These are phyloP conservation scores for Austroboletus novae-zelandiae DNA, from an alignment of 1,284 basidiomycete genomes.

Conservation along the genomic window DNA sequence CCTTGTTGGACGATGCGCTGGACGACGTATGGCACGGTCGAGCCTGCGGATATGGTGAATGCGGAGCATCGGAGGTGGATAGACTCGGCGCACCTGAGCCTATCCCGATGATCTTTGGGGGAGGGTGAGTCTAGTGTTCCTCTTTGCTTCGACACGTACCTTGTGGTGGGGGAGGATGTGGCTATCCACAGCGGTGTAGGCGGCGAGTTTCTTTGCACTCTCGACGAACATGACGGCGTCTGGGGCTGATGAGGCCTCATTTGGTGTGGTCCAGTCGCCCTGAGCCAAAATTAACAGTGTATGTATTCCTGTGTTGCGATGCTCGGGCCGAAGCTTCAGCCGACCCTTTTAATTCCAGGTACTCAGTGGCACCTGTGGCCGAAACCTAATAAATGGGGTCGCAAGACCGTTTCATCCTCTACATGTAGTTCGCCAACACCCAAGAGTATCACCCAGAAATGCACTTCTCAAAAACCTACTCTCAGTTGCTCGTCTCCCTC, in stretches of 20 bases:
- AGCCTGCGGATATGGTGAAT: constrained; percentile 50
- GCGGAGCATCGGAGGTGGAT: neutral
- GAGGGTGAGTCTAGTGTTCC: constrained; percentile 3
- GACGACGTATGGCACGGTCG: constrained; percentile 97
- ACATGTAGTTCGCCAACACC: neutral
- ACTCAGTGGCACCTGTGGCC: too few relatives aligned
- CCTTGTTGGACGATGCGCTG: constrained; percentile 93
- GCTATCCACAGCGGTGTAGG: constrained; percentile 91
- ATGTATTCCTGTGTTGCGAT: too few relatives aligned
- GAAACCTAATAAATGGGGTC: neutral
- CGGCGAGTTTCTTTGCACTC: constrained; percentile 86
- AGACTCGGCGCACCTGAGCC: constrained; percentile 62
- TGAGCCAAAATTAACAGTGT: too few relatives aligned
- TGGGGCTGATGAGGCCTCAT: constrained; percentile 2
- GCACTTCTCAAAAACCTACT: constrained; percentile 83
- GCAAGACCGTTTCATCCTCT: neutral
- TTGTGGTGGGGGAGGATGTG: constrained; percentile 84
- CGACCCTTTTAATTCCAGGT: too few relatives aligned
- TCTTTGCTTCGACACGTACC: constrained; percentile 44
- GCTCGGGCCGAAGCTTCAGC: too few relatives aligned
- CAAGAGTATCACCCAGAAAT: constrained; percentile 36
- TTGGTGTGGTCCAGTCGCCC: constrained; percentile 5
- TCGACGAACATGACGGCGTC: constrained; percentile 47
- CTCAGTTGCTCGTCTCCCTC: constrained; percentile 66
- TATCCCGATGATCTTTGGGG: constrained; percentile 68